Conservation (phyloP, 345 rosid genomes). For the Eucalyptus melliodora region DNA sequence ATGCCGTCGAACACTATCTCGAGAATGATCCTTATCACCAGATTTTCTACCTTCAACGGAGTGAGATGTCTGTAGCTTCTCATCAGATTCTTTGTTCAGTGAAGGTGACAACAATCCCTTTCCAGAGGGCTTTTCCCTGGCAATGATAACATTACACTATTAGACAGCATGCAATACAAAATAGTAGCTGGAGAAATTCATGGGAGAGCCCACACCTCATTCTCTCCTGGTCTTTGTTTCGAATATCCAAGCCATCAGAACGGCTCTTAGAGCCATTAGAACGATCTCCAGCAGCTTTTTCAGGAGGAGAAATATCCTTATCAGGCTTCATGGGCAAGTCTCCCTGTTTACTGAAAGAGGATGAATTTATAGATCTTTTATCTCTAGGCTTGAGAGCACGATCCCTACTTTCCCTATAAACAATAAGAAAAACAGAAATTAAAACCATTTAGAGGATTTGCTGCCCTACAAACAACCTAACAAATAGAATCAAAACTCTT, state of each 20-base stretch:
- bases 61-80: conserved; percentile 1
- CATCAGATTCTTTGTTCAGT: conserved; percentile 8
- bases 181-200: background rate
- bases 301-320: conserved; percentile 9
- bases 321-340: conserved; percentile 5
- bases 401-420: conserved; percentile 20
- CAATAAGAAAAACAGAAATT: background rate
- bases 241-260: conserved; percentile 5
- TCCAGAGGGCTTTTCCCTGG: conserved; percentile 41
- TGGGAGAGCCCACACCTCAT: conserved; percentile 25
- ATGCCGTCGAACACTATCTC: conserved; percentile 2
- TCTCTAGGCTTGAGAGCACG: conserved; percentile 10
- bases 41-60: conserved; percentile 10
- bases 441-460: background rate
- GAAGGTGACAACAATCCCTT: conserved; percentile 26
- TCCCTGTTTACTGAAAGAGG: conserved; percentile 16
- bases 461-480: background rate
- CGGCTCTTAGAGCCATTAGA: conserved; percentile 6
- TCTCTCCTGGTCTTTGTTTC: conserved; percentile 25
- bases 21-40: conserved; percentile 17
- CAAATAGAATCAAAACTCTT: background rate
- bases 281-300: conserved; percentile 1
- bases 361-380: conserved; percentile 16
- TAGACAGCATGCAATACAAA: background rate
- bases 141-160: background rate